Percentiles rank a stretch among this genome's conserved stretches.
These are phyloP conservation scores for Fraxinus ornus DNA, from an alignment of 305 asterid genomes.

Conservation along the genomic window DNA sequence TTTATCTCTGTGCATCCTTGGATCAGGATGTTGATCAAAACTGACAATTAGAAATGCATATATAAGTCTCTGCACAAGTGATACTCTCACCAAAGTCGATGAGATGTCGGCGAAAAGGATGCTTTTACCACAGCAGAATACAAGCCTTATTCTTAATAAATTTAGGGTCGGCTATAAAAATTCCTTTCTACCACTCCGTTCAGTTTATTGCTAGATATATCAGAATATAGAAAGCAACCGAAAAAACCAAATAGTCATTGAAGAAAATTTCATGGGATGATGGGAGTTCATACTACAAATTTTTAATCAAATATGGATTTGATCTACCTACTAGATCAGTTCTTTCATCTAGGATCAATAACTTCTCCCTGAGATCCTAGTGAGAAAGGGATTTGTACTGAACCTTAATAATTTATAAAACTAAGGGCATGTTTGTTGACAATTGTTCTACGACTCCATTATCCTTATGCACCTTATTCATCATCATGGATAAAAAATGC, in stretches of 20 bases:
- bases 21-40: neutral
- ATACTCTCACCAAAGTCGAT: neutral
- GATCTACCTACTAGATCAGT: neutral
- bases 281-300: neutral
- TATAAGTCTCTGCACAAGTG: neutral
- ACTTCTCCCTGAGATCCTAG: neutral
- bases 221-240: neutral
- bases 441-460: neutral
- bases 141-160: neutral
- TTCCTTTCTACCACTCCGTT: neutral
- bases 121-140: neutral
- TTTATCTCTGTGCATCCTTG: neutral
- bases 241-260: neutral
- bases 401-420: neutral
- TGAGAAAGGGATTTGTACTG: neutral
- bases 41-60: neutral
- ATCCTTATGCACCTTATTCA: neutral
- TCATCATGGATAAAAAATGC: neutral
- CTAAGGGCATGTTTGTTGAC: neutral
- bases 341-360: neutral
- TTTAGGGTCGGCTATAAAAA: neutral
- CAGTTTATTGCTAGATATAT: neutral
- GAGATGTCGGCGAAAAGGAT: neutral
- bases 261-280: neutral
- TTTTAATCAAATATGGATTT: neutral